These are phyloP conservation scores for Nemophila menziesii DNA, from an alignment of 257 asterid genomes.

Conservation along the genomic window DNA sequence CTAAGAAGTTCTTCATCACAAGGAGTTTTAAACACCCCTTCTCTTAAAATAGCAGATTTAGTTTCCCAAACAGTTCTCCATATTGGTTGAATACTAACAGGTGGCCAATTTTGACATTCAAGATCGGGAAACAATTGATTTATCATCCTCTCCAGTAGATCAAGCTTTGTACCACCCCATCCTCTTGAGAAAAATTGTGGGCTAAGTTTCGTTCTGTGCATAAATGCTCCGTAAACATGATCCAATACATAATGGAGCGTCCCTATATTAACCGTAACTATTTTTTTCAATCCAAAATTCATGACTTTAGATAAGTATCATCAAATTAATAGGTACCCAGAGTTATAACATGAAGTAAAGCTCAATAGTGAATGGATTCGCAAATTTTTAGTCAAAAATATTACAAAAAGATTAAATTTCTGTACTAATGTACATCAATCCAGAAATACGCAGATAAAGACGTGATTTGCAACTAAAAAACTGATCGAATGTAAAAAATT, in stretches of 20 bases:
- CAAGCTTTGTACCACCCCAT: constrained; percentile 97
- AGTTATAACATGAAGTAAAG: constrained; percentile 1
- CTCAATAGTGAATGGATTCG: not conserved
- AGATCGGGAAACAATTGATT: constrained; percentile 58
- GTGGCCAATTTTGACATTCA: constrained; percentile 76
- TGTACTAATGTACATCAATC: no score
- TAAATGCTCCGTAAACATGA: constrained; percentile 81
- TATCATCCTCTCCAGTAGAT: constrained; percentile 63
- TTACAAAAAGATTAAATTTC: no score
- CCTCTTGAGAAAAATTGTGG: constrained; percentile 81
- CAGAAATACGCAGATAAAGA: no score
- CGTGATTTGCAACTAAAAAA: no score
- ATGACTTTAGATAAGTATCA: constrained; percentile 8
- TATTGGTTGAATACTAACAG: constrained; percentile 45
- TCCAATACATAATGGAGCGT: constrained; percentile 72
- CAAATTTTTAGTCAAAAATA: not conserved
- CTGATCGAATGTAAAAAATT: no score
- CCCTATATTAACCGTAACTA: constrained; percentile 80
- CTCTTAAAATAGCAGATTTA: constrained; percentile 55
- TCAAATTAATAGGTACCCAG: constrained; percentile 13
- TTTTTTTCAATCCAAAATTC: constrained; percentile 7
- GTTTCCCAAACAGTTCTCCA: constrained; percentile 95
- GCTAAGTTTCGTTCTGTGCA: constrained; percentile 78
- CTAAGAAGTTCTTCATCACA: constrained; percentile 58
- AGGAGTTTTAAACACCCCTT: constrained; percentile 82